These are phyloP conservation scores for Blastocystis hominis DNA, from an alignment of 352 stramenopile genomes.

Conservation along the genomic window DNA sequence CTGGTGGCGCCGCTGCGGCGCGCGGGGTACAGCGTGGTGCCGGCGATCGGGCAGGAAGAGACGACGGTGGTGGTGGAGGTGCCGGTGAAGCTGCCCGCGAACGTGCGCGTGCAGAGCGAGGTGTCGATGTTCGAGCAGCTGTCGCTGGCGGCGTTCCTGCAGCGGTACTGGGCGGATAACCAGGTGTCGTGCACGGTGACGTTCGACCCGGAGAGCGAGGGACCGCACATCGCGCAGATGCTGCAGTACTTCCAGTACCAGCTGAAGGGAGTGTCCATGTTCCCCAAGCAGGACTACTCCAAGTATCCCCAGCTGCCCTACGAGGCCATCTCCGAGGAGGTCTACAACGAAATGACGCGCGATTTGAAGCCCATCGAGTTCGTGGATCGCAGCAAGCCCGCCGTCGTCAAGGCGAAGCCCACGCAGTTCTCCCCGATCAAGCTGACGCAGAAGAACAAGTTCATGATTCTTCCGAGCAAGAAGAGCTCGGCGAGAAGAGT, in stretches of 20 bases:
- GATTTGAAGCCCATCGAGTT: slow-evolving; percentile 54
- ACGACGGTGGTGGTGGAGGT: slow-evolving; percentile 84
- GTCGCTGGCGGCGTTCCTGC: slow-evolving; percentile 76
- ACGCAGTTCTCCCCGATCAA: neutral
- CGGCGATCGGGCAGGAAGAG: slow-evolving; percentile 65
- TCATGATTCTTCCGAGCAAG: neutral
- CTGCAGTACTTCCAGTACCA: slow-evolving; percentile 84
- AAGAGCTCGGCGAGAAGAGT: neutral
- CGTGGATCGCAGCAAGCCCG: neutral
- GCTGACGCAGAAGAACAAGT: neutral
- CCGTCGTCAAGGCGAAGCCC: neutral
- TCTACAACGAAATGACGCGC: slow-evolving; percentile 64
- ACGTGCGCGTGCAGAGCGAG: slow-evolving; percentile 72
- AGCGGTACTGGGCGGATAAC: slow-evolving; percentile 84
- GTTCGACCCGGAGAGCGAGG: slow-evolving; percentile 74
- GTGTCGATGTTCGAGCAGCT: slow-evolving; percentile 83
- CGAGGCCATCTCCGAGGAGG: slow-evolving; percentile 72
- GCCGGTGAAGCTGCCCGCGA: slow-evolving; percentile 74
- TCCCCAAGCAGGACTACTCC: slow-evolving; percentile 70
- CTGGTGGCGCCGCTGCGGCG: slow-evolving; percentile 68
- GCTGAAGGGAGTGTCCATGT: slow-evolving; percentile 79
- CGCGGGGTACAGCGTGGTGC: slow-evolving; percentile 74
- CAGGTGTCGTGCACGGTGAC: too few relatives aligned
- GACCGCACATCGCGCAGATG: slow-evolving; percentile 69
- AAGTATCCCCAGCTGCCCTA: slow-evolving; percentile 80